These are phyloP conservation scores for Termitomyces eurrhizus DNA, from an alignment of 768 basidiomycete species.

Conservation along the genomic window DNA sequence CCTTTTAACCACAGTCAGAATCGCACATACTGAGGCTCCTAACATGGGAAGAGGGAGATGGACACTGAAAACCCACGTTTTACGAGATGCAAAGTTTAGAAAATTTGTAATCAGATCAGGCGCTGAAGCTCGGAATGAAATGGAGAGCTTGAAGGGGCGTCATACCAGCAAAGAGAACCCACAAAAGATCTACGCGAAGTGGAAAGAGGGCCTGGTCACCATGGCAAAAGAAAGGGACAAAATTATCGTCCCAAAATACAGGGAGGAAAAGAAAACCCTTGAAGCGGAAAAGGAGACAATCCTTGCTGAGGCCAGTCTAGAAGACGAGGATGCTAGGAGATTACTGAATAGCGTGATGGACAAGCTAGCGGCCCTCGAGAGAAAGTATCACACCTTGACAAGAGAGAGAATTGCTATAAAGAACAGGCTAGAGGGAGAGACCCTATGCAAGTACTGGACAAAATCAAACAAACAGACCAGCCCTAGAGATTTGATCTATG, in stretches of 20 bases:
- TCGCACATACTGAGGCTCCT: too few relatives aligned
- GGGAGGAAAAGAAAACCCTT: rapidly evolving
- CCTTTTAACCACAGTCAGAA: too few relatives aligned
- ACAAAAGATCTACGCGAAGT: neutral
- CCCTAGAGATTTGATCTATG: neutral
- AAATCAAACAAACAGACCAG: too few relatives aligned
- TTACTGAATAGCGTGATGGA: neutral
- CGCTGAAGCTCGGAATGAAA: neutral
- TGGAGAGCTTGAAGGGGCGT: too few relatives aligned
- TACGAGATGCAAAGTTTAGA: too few relatives aligned
- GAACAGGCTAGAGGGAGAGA: too few relatives aligned
- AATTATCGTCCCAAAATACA: too few relatives aligned
- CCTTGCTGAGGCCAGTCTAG: too few relatives aligned
- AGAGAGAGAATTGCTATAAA: too few relatives aligned
- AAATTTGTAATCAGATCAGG: neutral
- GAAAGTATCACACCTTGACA: neutral
- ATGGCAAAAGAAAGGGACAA: neutral
- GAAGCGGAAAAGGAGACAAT: neutral
- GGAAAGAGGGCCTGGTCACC: neutral
- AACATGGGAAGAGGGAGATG: too few relatives aligned
- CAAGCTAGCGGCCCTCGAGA: neutral
- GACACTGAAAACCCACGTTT: too few relatives aligned
- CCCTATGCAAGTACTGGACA: too few relatives aligned
- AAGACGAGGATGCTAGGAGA: neutral
- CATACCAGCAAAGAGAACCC: neutral